A percentile compares a stretch with the other conserved stretches of the same genome.
phyloP scores from a whole-genome alignment of 805 yeast genomes.

The Metschnikowia similis region DNA sequence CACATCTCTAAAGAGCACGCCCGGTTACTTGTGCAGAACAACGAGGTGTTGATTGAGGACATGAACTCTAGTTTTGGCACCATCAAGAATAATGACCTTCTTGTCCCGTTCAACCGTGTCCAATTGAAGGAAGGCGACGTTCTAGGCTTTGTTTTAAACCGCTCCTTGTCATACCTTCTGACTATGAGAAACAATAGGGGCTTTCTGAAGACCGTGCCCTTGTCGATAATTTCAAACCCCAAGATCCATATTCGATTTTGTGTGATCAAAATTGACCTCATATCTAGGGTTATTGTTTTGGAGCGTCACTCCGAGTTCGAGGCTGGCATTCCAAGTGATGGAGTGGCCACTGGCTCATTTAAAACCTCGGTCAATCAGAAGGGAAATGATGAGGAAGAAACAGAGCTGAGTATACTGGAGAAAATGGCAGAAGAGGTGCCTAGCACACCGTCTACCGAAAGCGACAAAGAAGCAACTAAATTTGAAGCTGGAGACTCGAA shows the following conservation, averaged over 20 bases:
- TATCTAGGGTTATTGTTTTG: conserved; percentile 3
- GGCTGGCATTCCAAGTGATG: not conserved
- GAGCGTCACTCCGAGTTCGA: not conserved
- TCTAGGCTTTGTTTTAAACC: conserved; percentile 33
- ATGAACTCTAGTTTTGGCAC: conserved; percentile 38
- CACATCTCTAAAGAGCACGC: conserved; percentile 41
- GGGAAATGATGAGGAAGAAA: not conserved
- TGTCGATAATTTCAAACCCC: conserved; percentile 10
- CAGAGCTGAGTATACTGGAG: not conserved
- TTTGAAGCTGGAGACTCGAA: not conserved
- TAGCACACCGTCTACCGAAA: not conserved
- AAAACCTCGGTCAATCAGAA: no score
- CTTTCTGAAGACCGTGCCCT: conserved; percentile 2
- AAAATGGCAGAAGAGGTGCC: no score
- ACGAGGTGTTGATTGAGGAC: conserved; percentile 26
- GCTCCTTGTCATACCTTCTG: conserved; percentile 21
- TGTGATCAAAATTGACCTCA: conserved; percentile 3
- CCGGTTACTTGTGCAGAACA: conserved; percentile 16
- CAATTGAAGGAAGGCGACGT: conserved; percentile 20
- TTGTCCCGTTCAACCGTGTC: conserved; percentile 18
- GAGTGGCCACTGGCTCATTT: not conserved
- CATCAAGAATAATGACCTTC: conserved; percentile 23
- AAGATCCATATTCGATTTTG: conserved; percentile 9
- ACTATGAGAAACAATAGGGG: conserved; percentile 2
- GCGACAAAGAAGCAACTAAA: no score